phyloP scores from a whole-genome alignment of 2,329 filamentous ascomycete species.

The Torrubiellomyces zombiae region DNA sequence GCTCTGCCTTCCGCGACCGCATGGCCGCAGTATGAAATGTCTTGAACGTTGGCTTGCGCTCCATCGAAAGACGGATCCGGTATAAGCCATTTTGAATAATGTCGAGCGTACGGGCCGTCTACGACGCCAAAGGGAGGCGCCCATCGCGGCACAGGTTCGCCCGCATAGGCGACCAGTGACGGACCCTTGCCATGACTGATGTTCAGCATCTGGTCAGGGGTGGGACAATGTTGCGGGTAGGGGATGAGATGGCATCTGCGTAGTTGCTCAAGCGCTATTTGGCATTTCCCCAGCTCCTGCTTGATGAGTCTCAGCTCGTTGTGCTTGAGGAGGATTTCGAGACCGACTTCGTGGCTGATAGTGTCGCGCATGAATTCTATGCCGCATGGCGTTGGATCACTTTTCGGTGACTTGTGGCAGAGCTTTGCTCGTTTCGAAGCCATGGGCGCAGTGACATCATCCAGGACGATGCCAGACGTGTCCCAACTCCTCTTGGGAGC shows the following conservation, averaged over 20 bases:
- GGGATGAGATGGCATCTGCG: slow-evolving; percentile 85
- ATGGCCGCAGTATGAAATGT: slow-evolving; percentile 22
- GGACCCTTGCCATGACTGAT: slow-evolving; percentile 61
- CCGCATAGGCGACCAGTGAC: slow-evolving; percentile 43
- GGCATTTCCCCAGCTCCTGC: slow-evolving; percentile 90
- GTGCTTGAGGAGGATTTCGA: slow-evolving; percentile 88
- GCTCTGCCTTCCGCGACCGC: slow-evolving; percentile 50
- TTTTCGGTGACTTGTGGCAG: too few relatives aligned
- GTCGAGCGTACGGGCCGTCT: slow-evolving; percentile 82
- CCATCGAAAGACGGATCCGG: slow-evolving; percentile 78
- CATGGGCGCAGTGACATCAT: slow-evolving; percentile 11
- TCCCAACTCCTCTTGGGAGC: slow-evolving; percentile 24
- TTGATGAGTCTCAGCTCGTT: slow-evolving; percentile 87
- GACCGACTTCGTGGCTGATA: slow-evolving; percentile 74
- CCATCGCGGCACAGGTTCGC: slow-evolving; percentile 53
- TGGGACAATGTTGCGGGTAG: slow-evolving; percentile 57
- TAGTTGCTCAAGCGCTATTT: slow-evolving; percentile 82
- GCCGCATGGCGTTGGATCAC: too few relatives aligned
- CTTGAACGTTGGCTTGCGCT: slow-evolving; percentile 28
- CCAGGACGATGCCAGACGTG: slow-evolving; percentile 15
- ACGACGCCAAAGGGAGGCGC: slow-evolving; percentile 80
- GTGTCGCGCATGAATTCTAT: slow-evolving; percentile 46
- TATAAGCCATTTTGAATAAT: slow-evolving; percentile 92
- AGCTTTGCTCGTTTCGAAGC: slow-evolving; percentile 27
- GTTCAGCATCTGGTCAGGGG: slow-evolving; percentile 49